A percentile compares a stretch with the other conserved stretches of the same genome.
Conservation (phyloP, 441 rosid species). For the Pelargonium citronellum region DNA sequence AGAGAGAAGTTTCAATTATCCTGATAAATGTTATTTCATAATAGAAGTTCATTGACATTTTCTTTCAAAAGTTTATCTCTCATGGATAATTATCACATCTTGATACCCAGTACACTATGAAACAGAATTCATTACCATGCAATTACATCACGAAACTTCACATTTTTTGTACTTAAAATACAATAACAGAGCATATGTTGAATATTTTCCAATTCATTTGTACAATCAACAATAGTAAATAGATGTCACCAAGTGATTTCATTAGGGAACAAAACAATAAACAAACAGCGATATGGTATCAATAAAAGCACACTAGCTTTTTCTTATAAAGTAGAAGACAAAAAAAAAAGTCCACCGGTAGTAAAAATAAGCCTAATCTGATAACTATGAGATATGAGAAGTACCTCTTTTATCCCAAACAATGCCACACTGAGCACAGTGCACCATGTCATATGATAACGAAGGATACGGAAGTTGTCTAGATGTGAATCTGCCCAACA, state of each 20-base stretch:
- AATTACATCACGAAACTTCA: background rate
- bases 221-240: too few relatives aligned
- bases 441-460: constrained; percentile 86
- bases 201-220: too few relatives aligned
- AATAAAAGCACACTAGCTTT: too few relatives aligned
- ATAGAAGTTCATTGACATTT: background rate
- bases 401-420: constrained; percentile 86
- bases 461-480: constrained; percentile 85
- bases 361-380: background rate
- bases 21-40: background rate
- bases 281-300: too few relatives aligned
- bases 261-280: too few relatives aligned
- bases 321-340: too few relatives aligned
- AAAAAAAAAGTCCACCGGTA: too few relatives aligned
- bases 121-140: background rate
- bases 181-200: too few relatives aligned
- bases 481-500: constrained; percentile 78
- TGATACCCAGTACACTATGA: background rate
- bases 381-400: constrained; percentile 6
- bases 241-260: too few relatives aligned
- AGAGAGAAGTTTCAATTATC: background rate
- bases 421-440: constrained; percentile 89
- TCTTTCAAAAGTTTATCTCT: background rate
- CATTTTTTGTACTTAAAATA: background rate
- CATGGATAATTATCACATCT: background rate